These are phyloP conservation scores for Hanseniaspora hatyaiensis DNA, from an alignment of 805 yeast species.

Conservation along the genomic window DNA sequence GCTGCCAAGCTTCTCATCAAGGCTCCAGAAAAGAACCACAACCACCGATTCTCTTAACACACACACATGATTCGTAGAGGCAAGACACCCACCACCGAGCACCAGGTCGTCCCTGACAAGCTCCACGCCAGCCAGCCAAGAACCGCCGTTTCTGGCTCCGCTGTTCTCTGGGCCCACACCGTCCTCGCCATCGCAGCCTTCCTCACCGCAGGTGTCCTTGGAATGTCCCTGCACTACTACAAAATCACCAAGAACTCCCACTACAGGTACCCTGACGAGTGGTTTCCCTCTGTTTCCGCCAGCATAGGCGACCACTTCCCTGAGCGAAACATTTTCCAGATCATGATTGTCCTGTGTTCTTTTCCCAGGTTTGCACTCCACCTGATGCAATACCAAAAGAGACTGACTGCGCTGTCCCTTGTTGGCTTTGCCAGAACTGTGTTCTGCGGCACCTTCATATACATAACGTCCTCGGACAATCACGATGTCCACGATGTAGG, in stretches of 20 bases:
- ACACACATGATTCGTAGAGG: too few species aligned
- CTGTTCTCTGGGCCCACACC: constrained; percentile 44
- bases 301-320: constrained; percentile 96
- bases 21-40: too few species aligned
- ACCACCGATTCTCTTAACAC: too few species aligned
- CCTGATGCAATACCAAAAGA: constrained; percentile 35
- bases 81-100: too few species aligned
- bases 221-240: constrained; percentile 65
- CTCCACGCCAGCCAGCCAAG: too few species aligned
- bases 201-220: constrained; percentile 59
- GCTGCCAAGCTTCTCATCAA: too few species aligned
- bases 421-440: constrained; percentile 80
- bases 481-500: constrained; percentile 93
- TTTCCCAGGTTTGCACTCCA: constrained; percentile 77
- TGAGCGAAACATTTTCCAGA: constrained; percentile 83
- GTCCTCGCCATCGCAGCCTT: constrained; percentile 65
- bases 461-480: constrained; percentile 91
- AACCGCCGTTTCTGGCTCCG: neutral
- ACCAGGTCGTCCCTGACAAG: too few species aligned
- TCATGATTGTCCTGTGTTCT: constrained; percentile 81
- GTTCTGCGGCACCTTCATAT: constrained; percentile 98
- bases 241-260: constrained; percentile 81
- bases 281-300: constrained; percentile 97
- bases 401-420: constrained; percentile 23
- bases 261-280: constrained; percentile 90